These are phyloP conservation scores for Misopates orontium DNA, from an alignment of 257 asterid species.

Conservation along the genomic window DNA sequence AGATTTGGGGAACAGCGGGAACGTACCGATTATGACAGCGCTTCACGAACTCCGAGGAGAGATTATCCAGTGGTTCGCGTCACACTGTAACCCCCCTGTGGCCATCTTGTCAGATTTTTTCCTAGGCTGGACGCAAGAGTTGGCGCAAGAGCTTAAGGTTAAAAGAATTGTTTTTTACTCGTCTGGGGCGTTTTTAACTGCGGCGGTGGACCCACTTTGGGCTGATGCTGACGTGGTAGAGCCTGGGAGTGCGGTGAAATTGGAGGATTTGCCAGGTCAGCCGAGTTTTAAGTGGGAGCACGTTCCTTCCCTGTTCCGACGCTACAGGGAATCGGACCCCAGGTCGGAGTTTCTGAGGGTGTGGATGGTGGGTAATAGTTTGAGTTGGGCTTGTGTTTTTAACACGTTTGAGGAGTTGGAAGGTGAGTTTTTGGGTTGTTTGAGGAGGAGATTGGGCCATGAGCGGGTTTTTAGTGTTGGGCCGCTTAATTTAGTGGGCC, in stretches of 20 bases:
- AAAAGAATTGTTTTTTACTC: constrained; percentile 54
- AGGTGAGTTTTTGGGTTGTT: constrained; percentile 40
- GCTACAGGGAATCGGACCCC: constrained; percentile 37
- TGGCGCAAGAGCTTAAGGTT: constrained; percentile 48
- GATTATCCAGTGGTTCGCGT: constrained; percentile 51
- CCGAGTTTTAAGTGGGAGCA: constrained; percentile 49
- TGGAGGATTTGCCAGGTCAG: constrained; percentile 47
- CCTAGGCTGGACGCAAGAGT: constrained; percentile 66
- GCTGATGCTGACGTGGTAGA: constrained; percentile 25
- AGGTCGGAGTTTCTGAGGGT: constrained; percentile 30
- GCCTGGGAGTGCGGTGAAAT: constrained; percentile 19
- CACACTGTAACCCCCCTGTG: constrained; percentile 55
- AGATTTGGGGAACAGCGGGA: constrained; percentile 66
- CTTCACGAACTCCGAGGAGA: constrained; percentile 45
- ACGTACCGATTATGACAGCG: constrained; percentile 47
- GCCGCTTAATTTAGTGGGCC: constrained; percentile 44
- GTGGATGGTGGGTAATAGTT: constrained; percentile 43
- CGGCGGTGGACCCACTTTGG: constrained; percentile 37
- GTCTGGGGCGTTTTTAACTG: constrained; percentile 34
- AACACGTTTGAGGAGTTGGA: constrained; percentile 59
- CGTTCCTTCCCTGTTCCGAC: constrained; percentile 50
- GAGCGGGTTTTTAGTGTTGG: constrained; percentile 51
- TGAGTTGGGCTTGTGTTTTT: constrained; percentile 56
- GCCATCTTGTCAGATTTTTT: constrained; percentile 70
- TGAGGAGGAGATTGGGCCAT: constrained; percentile 41